Base-by-base conservation (phyloP, 306 rosid species). In the Delonix regia region DNA sequence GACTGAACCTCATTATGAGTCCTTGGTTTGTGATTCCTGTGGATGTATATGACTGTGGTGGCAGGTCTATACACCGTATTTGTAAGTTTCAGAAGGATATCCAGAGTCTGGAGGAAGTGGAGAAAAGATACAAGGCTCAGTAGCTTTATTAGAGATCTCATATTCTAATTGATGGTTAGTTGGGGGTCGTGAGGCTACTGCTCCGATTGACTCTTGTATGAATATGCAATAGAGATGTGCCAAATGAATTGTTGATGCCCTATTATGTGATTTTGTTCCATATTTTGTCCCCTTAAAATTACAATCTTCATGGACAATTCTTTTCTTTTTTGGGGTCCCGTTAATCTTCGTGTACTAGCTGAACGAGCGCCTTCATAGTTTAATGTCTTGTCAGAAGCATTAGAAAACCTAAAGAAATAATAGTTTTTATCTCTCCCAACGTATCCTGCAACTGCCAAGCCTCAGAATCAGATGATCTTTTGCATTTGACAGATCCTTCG, bases 11-110 rank as follows among this genome's bases (percentile, higher is more conserved):
- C 9, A 38, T 52, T 28, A 33, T 42, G 19, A 12, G 18, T 14
- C 33, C 4, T 25, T 75, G 34, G 49, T 48, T 77, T 72, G 15
- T 75, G 24, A 56, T 7, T 25, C 5, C 18, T 39, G 6, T 14
- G 44, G 11, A 41, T 25, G 22, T 56, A 22, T 78, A 42, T 14
- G 55, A 65, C 70, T 81, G 19, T 73, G 18, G 18, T 11, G 52
- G 76, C 92, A 90, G 95, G 95, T 88, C 76, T 59, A 67, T 88
- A 21, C 24, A 83, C 74, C 87, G 92, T 59, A 71, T 90, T n/a
- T 86, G 90, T 44, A 88, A 88, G 70, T 80, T 60, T 51, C 61
- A 81, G 84, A 88, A 86, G 83, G 89, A 90, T 21, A 81, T 90
- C 47, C 73, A 88, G 47, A 77, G 79, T 25, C 81, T 90, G 87